A percentile compares a stretch with the other conserved stretches of the same genome.
These are phyloP conservation scores for Medicago arabica DNA, from an alignment of 306 rosid species.

Conservation along the genomic window DNA sequence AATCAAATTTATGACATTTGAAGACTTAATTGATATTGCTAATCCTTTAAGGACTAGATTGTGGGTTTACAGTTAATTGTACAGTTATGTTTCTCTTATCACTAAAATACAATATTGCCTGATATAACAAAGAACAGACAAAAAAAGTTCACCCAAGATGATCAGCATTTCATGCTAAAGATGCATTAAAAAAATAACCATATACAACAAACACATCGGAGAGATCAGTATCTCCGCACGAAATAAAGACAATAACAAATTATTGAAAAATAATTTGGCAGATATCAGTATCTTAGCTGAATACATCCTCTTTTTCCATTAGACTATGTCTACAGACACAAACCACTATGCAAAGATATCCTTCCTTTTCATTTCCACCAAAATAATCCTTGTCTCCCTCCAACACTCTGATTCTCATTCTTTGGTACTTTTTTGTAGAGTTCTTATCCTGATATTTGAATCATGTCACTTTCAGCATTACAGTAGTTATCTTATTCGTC, in stretches of 20 bases:
- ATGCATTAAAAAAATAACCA: constrained; percentile 12
- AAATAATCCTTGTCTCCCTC: constrained; percentile 1
- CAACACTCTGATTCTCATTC: constrained; percentile 29
- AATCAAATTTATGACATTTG: constrained; percentile 19
- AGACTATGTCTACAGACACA: constrained; percentile 8
- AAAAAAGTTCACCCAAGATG: not conserved
- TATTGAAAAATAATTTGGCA: constrained; percentile 27
- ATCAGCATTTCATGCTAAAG: constrained; percentile 17
- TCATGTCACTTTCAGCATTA: constrained; percentile 14
- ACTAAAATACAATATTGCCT: not conserved
- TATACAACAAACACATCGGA: not conserved
- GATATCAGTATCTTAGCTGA: constrained; percentile 5
- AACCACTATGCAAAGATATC: constrained; percentile 1
- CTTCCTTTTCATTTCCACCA: constrained; percentile 18
- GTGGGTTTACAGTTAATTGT: not conserved
- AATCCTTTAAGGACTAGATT: constrained; percentile 9
- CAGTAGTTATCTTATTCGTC: constrained; percentile 12
- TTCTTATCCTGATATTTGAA: constrained; percentile 20
- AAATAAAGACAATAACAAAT: constrained; percentile 10
- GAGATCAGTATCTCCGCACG: constrained; percentile 8
- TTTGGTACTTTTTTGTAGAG: not conserved
- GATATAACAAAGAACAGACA: constrained; percentile 20
- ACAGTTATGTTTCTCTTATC: not conserved
- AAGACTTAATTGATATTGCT: constrained; percentile 17
- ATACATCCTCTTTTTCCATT: not conserved